phyloP scores from a whole-genome alignment of 2,329 filamentous ascomycete species.

The Onygenales sp. region DNA sequence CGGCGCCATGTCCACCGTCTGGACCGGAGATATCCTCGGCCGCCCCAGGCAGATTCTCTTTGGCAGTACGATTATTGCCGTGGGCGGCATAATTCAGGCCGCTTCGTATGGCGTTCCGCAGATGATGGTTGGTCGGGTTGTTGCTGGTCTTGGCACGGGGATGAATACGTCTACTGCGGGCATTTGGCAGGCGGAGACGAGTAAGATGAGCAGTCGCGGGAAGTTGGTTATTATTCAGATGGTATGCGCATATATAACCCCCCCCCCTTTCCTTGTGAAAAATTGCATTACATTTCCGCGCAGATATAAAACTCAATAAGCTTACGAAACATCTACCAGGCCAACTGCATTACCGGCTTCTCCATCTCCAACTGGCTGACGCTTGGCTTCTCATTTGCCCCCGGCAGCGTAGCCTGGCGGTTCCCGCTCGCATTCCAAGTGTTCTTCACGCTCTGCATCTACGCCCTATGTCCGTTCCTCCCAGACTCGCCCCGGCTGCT shows the following conservation, averaged over 20 bases:
- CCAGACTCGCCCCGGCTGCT: constrained; percentile 24
- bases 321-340: constrained; percentile 10
- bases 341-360: constrained; percentile 29
- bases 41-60: constrained; percentile 32
- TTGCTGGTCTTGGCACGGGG: constrained; percentile 38
- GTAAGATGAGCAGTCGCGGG: constrained; percentile 32
- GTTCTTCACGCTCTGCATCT: constrained; percentile 19
- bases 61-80: constrained; percentile 31
- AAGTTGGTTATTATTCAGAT: constrained; percentile 26
- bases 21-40: constrained; percentile 37
- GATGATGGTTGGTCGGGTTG: constrained; percentile 37
- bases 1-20: constrained; percentile 33
- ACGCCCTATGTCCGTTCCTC: constrained; percentile 23
- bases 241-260: constrained; percentile 7
- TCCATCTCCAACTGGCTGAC: constrained; percentile 36
- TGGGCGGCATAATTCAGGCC: constrained; percentile 37
- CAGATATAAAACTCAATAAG: background rate
- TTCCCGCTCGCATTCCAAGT: constrained; percentile 24
- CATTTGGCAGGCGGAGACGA: constrained; percentile 36
- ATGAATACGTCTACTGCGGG: constrained; percentile 42
- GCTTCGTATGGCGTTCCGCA: constrained; percentile 31
- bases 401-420: constrained; percentile 23
- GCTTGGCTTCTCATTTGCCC: constrained; percentile 32
- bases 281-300: too few species aligned
- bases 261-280: background rate